A percentile compares a stretch with the other conserved stretches of the same genome.
Conservation (phyloP, 441 rosid species). For the Erysimum cheiri region DNA sequence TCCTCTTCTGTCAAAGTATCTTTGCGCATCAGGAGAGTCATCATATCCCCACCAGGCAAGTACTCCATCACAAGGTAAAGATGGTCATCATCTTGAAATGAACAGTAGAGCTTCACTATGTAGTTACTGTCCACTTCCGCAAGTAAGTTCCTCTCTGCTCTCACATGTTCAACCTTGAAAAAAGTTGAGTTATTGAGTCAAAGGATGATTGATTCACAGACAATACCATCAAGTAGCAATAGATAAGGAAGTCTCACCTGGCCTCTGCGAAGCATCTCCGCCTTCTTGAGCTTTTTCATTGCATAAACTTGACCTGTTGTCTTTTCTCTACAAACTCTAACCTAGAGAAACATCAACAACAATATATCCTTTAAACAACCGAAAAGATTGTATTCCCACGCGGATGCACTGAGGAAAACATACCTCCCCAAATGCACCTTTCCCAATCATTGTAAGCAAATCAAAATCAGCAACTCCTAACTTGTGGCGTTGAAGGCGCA, state of each 20-base stretch:
- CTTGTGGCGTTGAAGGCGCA: slow-evolving; percentile 96
- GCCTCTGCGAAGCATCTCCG: slow-evolving; percentile 99
- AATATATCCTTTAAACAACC: background rate
- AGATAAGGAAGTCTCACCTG: slow-evolving; percentile 54
- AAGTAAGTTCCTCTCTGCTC: slow-evolving; percentile 95
- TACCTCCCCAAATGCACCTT: slow-evolving; percentile 99
- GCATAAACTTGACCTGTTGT: slow-evolving; percentile 91
- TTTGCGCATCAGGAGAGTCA: slow-evolving; percentile 97
- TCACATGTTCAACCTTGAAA: slow-evolving; percentile 92
- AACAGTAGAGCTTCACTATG: slow-evolving; percentile 92
- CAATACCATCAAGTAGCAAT: slow-evolving; percentile 23
- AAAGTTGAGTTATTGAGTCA: slow-evolving; percentile 24
- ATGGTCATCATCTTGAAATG: slow-evolving; percentile 96
- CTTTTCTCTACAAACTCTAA: slow-evolving; percentile 89
- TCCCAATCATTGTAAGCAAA: slow-evolving; percentile 90
- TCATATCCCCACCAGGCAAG: slow-evolving; percentile 99
- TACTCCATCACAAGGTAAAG: slow-evolving; percentile 98
- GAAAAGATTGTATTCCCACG: background rate
- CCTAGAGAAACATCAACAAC: slow-evolving; percentile 55
- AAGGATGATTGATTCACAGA: slow-evolving; percentile 27
- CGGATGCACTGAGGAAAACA: background rate
- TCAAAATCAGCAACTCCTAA: slow-evolving; percentile 96
- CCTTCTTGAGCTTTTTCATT: slow-evolving; percentile 95
- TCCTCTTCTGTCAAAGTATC: slow-evolving; percentile 91
- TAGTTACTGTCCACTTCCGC: slow-evolving; percentile 98